phyloP scores from a whole-genome alignment of 148 eudicot genomes.

The Mesembryanthemum crystallinum region DNA sequence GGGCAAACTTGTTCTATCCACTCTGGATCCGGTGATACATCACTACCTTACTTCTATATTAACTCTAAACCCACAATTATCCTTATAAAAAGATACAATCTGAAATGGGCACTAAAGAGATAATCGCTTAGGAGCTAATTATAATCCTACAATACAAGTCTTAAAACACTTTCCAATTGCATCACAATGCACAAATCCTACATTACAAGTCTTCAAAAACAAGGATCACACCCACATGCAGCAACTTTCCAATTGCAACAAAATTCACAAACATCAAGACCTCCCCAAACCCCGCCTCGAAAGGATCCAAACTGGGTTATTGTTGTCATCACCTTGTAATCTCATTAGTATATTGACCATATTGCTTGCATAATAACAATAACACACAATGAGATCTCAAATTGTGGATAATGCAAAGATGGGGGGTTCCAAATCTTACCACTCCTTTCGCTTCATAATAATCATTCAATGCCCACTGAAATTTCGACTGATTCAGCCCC shows the following conservation, averaged over 20 bases:
- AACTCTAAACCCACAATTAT: neutral
- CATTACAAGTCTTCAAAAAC: neutral
- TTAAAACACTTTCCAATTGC: too few species aligned
- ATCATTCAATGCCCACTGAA: constrained; percentile 98
- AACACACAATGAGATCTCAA: neutral
- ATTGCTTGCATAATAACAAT: neutral
- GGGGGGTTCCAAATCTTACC: constrained; percentile 38
- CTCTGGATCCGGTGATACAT: neutral
- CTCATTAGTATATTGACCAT: neutral
- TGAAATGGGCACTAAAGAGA: neutral
- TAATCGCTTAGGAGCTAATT: neutral
- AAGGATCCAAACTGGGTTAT: neutral
- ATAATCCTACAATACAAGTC: too few species aligned
- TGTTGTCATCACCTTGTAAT: neutral
- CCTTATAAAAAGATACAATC: neutral
- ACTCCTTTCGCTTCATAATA: constrained; percentile 66
- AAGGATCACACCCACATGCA: neutral
- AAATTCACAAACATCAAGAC: constrained; percentile 4
- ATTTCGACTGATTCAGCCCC: constrained; percentile 90
- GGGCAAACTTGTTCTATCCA: neutral
- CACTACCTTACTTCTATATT: neutral
- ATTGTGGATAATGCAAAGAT: neutral
- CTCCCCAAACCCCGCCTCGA: neutral
- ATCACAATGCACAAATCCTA: neutral
- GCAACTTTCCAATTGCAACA: neutral